A percentile compares a stretch with the other conserved stretches of the same genome.
These are phyloP conservation scores for Leucosporidium creatinivorum DNA, from an alignment of 768 basidiomycete genomes.

Conservation along the genomic window DNA sequence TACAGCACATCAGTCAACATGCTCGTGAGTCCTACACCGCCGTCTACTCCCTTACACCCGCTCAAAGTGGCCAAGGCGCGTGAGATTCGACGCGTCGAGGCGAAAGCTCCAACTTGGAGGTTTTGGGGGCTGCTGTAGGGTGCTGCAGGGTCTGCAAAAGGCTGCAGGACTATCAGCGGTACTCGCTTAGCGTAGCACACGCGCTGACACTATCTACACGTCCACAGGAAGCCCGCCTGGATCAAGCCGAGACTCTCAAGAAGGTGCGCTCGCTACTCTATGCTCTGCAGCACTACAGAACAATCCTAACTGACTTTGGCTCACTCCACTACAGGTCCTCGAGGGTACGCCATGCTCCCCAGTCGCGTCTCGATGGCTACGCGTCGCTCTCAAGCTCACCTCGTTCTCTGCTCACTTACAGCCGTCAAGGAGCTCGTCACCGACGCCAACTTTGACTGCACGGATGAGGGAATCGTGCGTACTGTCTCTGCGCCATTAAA, in stretches of 20 bases:
- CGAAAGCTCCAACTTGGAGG: too few relatives aligned
- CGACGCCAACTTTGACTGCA: conserved; percentile 96
- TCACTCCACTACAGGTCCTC: conserved; percentile 49
- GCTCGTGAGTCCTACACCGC: too few relatives aligned
- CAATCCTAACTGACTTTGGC: neutral
- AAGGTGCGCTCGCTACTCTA: conserved; percentile 44
- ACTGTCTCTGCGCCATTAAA: neutral
- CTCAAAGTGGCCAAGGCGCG: too few relatives aligned
- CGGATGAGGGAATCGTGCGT: conserved; percentile 77
- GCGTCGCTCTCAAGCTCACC: neutral
- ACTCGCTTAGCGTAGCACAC: too few relatives aligned
- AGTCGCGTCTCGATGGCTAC: neutral
- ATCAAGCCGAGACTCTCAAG: conserved; percentile 80
- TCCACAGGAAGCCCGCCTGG: conserved; percentile 69
- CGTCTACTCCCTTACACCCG: too few relatives aligned
- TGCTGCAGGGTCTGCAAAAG: too few relatives aligned
- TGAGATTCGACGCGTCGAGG: too few relatives aligned
- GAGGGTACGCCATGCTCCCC: conserved; percentile 56
- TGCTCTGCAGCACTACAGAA: neutral
- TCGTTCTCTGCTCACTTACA: conserved; percentile 40
- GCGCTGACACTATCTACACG: neutral
- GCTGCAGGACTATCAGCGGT: too few relatives aligned
- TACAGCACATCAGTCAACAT: too few relatives aligned
- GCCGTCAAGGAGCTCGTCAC: conserved; percentile 96
- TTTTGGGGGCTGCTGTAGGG: too few relatives aligned